Evolutionary conservation across 2,329 filamentous ascomycete genomes (phyloP), one percentile per base, ranked within the genome.

Genomic region (Penicillium sp.): DNA sequence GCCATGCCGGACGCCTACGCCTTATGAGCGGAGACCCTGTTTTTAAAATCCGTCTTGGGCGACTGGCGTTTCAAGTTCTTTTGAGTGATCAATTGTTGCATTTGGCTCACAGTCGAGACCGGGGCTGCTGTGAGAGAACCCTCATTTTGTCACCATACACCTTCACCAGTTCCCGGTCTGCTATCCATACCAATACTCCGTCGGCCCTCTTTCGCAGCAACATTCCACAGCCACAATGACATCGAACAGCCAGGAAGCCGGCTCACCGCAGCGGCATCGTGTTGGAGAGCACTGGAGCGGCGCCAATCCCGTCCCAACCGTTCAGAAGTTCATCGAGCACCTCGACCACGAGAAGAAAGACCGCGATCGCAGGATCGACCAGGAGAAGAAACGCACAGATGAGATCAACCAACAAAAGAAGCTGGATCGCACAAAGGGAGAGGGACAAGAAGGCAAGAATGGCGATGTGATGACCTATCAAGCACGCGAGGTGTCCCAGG

Each of bases 251-350:
- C 27, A 45, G n/a, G 23, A 37, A n/a, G 3, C 32, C 4, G 31
- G 27, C 1, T 34, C 43, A 19, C 59, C 60, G 19, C 36, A 53
- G 28, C 60, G 67, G 32, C 72, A 74, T 52, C 72, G 71, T 34
- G 64, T 65, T 7, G 77, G 77, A 14, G 81, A 86, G 57, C 84
- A 89, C 62, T 96, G 94, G 73, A 91, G 86, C 19, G 88, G 84
- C 36, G 68, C 67, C 43, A 94, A 95, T 64, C 86, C 86, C 16
- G 81, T 97, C 37, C 91, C 91, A 5, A 95, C 88, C 40, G 85
- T 96, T 51, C 82, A 84, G 60, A 79, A 91, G 63, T 94, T 95
- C 51, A 77, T 95, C 51, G 78, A 86, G 37, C 78, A 78, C 49
- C 75, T 96, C 23, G 90, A 95, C 64, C 73, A 69, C 37, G 82